phyloP scores from a whole-genome alignment of 306 rosid genomes.

The Psophocarpus tetragonolobus region DNA sequence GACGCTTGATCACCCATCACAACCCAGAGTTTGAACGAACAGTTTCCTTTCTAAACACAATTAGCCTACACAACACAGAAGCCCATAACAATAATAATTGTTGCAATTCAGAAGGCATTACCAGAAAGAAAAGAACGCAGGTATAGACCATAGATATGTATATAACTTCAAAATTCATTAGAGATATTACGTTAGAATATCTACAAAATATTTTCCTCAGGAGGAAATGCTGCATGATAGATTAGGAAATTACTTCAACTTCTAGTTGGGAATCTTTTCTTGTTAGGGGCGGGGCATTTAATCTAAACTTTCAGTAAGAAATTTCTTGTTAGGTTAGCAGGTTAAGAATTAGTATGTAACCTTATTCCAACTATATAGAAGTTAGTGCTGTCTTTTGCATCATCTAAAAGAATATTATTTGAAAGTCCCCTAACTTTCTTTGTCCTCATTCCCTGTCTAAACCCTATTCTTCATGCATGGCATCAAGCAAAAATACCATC shows the following conservation, averaged over 20 bases:
- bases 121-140: neutral
- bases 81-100: conserved; percentile 12
- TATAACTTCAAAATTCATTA: neutral
- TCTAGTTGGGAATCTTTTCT: neutral
- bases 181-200: neutral
- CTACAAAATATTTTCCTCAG: neutral
- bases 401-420: neutral
- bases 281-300: neutral
- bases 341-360: neutral
- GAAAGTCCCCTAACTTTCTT: neutral
- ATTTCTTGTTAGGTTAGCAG: neutral
- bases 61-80: conserved; percentile 44
- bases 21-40: conserved; percentile 45
- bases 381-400: neutral
- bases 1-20: conserved; percentile 43
- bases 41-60: conserved; percentile 47
- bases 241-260: neutral
- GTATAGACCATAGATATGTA: neutral
- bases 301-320: neutral
- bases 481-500: neutral
- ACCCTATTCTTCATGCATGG: neutral
- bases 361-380: neutral
- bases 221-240: neutral
- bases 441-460: neutral
- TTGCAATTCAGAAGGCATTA: conserved; percentile 33